These are phyloP conservation scores for Agaricus sinodeliciosus DNA, from an alignment of 768 basidiomycete species.

Conservation along the genomic window DNA sequence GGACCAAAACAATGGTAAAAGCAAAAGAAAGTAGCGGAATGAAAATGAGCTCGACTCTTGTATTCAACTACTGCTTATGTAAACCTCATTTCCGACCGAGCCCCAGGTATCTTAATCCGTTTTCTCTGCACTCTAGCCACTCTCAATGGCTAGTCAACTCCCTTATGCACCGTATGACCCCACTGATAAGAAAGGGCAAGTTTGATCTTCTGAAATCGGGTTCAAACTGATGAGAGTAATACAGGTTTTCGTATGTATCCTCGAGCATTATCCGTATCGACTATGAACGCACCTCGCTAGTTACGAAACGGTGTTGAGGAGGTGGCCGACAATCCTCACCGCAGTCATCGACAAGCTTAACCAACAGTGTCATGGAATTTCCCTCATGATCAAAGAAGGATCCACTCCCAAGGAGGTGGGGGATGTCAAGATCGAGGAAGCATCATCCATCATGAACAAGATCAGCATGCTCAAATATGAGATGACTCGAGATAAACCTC, in stretches of 20 bases:
- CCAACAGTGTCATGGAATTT: conserved; percentile 57
- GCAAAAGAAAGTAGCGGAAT: conserved; percentile 9
- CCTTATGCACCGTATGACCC: conserved; percentile 72
- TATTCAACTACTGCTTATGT: conserved; percentile 2
- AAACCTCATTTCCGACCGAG: neutral
- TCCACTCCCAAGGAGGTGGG: conserved; percentile 19
- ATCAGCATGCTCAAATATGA: conserved; percentile 80
- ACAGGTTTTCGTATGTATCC: neutral
- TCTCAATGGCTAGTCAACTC: conserved; percentile 22
- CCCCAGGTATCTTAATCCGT: neutral
- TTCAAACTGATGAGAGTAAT: conserved; percentile 43
- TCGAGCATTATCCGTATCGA: neutral
- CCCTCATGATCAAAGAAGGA: conserved; percentile 28
- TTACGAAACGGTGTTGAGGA: conserved; percentile 70
- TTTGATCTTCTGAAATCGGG: conserved; percentile 13
- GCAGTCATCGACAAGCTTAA: conserved; percentile 72
- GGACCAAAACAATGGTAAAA: conserved; percentile 19
- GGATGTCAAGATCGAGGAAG: conserved; percentile 56
- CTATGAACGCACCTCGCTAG: conserved; percentile 27
- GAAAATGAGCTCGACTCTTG: neutral
- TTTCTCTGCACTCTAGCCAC: neutral
- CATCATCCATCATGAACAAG: conserved; percentile 67
- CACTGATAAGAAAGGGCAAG: conserved; percentile 54
- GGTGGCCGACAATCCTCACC: conserved; percentile 85
- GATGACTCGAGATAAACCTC: conserved; percentile 69